Conservation (phyloP, 495 filamentous ascomycete genomes). For the Penicillium verhagenii region DNA sequence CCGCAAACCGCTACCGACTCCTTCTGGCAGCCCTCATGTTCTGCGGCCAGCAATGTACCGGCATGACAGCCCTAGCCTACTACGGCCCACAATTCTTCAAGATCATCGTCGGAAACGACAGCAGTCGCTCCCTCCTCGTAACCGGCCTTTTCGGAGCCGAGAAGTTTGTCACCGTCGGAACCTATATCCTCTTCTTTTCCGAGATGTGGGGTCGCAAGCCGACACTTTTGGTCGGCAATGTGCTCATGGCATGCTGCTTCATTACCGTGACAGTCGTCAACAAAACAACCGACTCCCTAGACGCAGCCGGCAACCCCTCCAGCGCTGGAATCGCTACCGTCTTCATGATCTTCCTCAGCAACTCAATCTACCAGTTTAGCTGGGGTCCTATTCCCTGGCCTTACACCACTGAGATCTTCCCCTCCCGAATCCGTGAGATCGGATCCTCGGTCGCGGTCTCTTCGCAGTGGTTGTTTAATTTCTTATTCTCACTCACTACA, state of each 20-base stretch:
- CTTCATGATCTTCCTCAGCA: conserved; percentile 50
- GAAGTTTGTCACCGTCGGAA: conserved; percentile 45
- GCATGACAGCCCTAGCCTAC: conserved; percentile 45
- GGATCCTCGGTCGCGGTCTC: conserved; percentile 42
- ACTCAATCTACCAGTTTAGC: conserved; percentile 45
- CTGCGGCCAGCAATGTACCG: conserved; percentile 39
- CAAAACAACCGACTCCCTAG: conserved; percentile 29
- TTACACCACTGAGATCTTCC: conserved; percentile 51
- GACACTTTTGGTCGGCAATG: conserved; percentile 51
- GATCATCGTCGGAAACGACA: conserved; percentile 40
- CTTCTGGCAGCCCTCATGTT: conserved; percentile 39
- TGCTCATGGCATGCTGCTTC: conserved; percentile 45
- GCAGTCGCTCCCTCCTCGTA: conserved; percentile 39
- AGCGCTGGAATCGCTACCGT: conserved; percentile 45
- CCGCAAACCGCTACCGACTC: conserved; percentile 44
- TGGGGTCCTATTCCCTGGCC: conserved; percentile 55
- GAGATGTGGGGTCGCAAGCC: conserved; percentile 55
- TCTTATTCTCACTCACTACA: conserved; percentile 49
- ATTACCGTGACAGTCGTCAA: conserved; percentile 48
- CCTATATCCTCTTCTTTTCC: conserved; percentile 51
- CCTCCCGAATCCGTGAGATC: conserved; percentile 45
- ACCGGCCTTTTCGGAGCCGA: conserved; percentile 52
- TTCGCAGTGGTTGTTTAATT: conserved; percentile 53
- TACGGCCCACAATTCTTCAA: conserved; percentile 52
- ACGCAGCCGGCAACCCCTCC: conserved; percentile 27